phyloP scores from a whole-genome alignment of 1,284 basidiomycete genomes.

The Hemileia vastatrix region DNA sequence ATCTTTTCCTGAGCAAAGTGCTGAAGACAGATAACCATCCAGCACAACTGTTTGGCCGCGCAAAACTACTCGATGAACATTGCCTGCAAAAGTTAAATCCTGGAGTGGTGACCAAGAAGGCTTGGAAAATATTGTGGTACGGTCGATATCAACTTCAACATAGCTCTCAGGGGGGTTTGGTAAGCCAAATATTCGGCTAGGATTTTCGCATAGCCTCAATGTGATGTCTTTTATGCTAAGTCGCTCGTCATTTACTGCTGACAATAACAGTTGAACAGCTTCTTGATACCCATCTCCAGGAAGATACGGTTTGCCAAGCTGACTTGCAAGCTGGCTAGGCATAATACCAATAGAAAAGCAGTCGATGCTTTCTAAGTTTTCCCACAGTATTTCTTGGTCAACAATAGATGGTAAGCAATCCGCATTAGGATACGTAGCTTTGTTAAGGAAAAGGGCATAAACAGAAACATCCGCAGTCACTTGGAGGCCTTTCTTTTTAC shows the following conservation, averaged over 20 bases:
- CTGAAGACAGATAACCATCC: conserved; percentile 65
- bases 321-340: conserved; percentile 66
- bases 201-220: conserved; percentile 76
- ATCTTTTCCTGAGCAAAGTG: conserved; percentile 63
- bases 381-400: conserved; percentile 81
- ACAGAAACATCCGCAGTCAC: conserved; percentile 95
- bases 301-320: conserved; percentile 59
- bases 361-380: conserved; percentile 73
- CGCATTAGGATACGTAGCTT: conserved; percentile 61
- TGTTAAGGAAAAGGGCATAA: conserved; percentile 82
- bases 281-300: conserved; percentile 77
- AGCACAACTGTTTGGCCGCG: conserved; percentile 85
- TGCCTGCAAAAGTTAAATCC: conserved; percentile 55
- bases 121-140: conserved; percentile 56
- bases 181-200: conserved; percentile 80
- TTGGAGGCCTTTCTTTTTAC: conserved; percentile 85
- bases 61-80: conserved; percentile 80
- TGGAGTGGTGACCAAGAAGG: conserved; percentile 71
- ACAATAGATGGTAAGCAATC: conserved; percentile 62
- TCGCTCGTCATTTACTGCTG: conserved; percentile 69
- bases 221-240: conserved; percentile 76
- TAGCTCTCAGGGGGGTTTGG: conserved; percentile 62
- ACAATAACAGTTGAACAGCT: conserved; percentile 74
- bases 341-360: conserved; percentile 79
- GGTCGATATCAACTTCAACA: conserved; percentile 84